A percentile compares a stretch with the other conserved stretches of the same genome.
Conservation (phyloP, 2,329 filamentous ascomycete genomes). For the Botrytis aclada region DNA sequence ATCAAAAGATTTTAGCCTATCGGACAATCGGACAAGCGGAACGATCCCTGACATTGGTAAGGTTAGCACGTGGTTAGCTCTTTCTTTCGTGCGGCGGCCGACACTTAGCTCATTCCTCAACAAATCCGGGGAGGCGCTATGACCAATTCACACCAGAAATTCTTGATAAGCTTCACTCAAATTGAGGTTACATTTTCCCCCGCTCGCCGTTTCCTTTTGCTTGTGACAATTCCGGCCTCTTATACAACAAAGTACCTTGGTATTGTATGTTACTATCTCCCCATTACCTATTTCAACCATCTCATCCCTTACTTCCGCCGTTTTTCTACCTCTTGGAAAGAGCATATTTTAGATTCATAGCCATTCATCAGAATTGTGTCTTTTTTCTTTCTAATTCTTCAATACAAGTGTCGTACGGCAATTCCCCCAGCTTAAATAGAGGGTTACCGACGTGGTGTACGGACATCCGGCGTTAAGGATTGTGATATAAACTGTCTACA, state of each 20-base stretch:
- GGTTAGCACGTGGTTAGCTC: neutral
- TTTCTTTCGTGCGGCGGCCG: neutral
- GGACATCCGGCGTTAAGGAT: constrained; percentile 8
- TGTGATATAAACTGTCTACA: neutral
- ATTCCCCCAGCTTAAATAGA: neutral
- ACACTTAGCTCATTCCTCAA: neutral
- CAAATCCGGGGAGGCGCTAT: constrained; percentile 4
- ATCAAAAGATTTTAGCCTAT: neutral
- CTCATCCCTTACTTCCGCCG: neutral
- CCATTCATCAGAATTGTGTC: neutral
- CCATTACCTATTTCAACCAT: neutral
- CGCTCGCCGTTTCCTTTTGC: constrained; percentile 1
- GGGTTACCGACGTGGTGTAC: constrained; percentile 1
- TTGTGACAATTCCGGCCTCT: neutral
- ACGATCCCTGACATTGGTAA: neutral
- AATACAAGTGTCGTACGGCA: neutral
- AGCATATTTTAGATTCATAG: neutral
- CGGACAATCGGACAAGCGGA: neutral
- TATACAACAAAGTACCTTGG: neutral
- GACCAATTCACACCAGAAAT: neutral
- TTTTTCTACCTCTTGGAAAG: neutral
- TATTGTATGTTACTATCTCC: neutral
- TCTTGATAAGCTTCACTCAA: neutral
- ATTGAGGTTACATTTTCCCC: neutral
- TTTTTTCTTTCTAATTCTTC: neutral